phyloP scores from a whole-genome alignment of 352 stramenopile genomes.

The Phytopythium oedochilum region DNA sequence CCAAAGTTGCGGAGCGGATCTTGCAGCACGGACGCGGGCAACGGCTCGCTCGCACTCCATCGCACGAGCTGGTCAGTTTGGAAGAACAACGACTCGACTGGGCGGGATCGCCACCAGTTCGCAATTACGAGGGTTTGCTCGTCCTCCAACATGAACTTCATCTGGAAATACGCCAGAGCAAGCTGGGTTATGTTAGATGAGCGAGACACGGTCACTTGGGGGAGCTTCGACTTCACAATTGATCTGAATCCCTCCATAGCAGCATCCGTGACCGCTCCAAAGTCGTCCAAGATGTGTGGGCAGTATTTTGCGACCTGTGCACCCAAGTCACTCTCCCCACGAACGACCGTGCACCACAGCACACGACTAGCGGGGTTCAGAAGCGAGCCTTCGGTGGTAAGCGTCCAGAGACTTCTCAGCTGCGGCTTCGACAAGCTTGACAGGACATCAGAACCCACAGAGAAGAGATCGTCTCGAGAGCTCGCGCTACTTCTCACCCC shows the following conservation, averaged over 20 bases:
- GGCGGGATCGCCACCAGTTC: constrained; percentile 34
- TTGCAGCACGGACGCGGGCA: neutral
- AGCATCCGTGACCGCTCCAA: constrained; percentile 19
- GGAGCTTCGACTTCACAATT: constrained; percentile 24
- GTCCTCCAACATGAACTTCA: constrained; percentile 22
- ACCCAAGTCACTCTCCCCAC: neutral
- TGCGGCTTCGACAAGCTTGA: constrained; percentile 11
- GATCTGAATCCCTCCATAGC: constrained; percentile 22
- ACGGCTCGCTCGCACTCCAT: constrained; percentile 21
- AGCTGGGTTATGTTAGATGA: constrained; percentile 33
- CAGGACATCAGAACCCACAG: constrained; percentile 3
- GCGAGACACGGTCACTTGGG: constrained; percentile 15
- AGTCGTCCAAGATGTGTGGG: constrained; percentile 32
- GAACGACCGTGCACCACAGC: constrained; percentile 39
- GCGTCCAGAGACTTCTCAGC: constrained; percentile 42
- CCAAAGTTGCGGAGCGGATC: constrained; percentile 38
- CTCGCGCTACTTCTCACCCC: constrained; percentile 3
- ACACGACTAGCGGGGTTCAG: constrained; percentile 36
- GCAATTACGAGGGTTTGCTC: constrained; percentile 25
- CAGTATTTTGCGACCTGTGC: constrained; percentile 10
- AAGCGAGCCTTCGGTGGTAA: constrained; percentile 27
- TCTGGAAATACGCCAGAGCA: constrained; percentile 30
- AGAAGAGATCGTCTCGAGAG: constrained; percentile 3
- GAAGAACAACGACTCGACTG: constrained; percentile 37
- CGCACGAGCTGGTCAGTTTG: constrained; percentile 29